Base-by-base conservation (phyloP, 23 red algal genomes). In the Pyropia yezoensis region DNA sequence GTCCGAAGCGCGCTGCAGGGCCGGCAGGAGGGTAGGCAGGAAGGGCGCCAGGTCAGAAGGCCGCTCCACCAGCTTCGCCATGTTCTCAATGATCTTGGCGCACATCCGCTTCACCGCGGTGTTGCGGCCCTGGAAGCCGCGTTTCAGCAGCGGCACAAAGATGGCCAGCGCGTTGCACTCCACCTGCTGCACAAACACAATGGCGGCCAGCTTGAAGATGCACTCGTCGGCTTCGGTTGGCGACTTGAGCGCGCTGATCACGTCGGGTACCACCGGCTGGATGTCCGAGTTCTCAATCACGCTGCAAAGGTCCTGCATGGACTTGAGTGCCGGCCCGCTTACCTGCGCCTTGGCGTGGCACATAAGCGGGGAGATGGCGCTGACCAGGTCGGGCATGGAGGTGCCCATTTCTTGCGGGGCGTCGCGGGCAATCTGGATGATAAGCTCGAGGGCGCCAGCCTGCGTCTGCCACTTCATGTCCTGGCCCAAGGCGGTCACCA, bases 21-120 rank as follows among this genome's bases (percentile, higher is more conserved):
- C 85, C 2, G 85, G 85, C 85, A 90, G 78, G 56, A 90, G 68
- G 53, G 74, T 81, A 22, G 85, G 85, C 49, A 90, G 73, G 59
- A 90, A 90, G 16, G 85, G 85, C 18, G 72, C 74, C 49, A 90
- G 61, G 49, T 90, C 85, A 14, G 62, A 60, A 3, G 71, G 76
- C 24, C 76, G 55, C 76, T 90, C 85, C n/a, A 90, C 85, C 29
- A 90, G 56, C 73, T 90, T 90, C 18, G 85, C 85, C 85, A 90
- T 90, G 71, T 90, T 90, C 14, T 76, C 72, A 58, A 90, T 80
- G 67, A 90, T 90, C 61, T 78, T 79, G 32, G 85, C 85, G 14
- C 74, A 90, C 33, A 90, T 80, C 69, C 85, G 76, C 75, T 77
- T 90, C 26, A 90, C 58, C 16, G 85, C 64, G 2, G 85, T 90